Conservation (phyloP, 1,139 yeast genomes). For the Taiozyma onychis region DNA sequence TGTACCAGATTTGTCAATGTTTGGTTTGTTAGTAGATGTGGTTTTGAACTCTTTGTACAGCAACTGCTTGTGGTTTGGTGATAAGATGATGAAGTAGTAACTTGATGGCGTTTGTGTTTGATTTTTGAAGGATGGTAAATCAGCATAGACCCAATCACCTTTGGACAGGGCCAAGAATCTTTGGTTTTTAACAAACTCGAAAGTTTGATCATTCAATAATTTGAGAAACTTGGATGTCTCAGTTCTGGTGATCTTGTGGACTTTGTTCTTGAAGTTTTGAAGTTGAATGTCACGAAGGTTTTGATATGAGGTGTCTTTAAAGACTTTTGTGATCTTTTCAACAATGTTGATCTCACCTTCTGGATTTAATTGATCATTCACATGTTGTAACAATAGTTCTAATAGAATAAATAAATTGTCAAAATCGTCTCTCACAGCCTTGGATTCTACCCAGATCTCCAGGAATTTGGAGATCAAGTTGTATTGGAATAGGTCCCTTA, state of each 20-base stretch:
- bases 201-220: conserved; percentile 52
- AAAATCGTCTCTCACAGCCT: conserved; percentile 49
- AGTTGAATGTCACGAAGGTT: conserved; percentile 56
- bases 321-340: conserved; percentile 41
- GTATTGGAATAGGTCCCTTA: conserved; percentile 53
- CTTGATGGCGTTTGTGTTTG: conserved; percentile 22
- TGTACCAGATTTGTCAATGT: conserved; percentile 46
- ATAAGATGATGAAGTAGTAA: conserved; percentile 55
- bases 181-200: conserved; percentile 75
- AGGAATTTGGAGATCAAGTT: conserved; percentile 52
- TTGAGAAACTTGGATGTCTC: conserved; percentile 37
- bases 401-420: conserved; percentile 41
- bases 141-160: conserved; percentile 83
- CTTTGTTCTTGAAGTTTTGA: conserved; percentile 33
- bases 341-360: conserved; percentile 22
- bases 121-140: conserved; percentile 47
- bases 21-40: conserved; percentile 45
- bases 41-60: conserved; percentile 55
- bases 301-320: conserved; percentile 40
- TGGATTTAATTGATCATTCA: conserved; percentile 23
- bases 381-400: conserved; percentile 28
- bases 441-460: conserved; percentile 64
- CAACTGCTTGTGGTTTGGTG: conserved; percentile 65
- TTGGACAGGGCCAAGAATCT: conserved; percentile 64
- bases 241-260: conserved; percentile 31